Evolutionary conservation across 2,329 filamentous ascomycete species (phyloP).

Genomic region (Trichophyton rubrum): DNA sequence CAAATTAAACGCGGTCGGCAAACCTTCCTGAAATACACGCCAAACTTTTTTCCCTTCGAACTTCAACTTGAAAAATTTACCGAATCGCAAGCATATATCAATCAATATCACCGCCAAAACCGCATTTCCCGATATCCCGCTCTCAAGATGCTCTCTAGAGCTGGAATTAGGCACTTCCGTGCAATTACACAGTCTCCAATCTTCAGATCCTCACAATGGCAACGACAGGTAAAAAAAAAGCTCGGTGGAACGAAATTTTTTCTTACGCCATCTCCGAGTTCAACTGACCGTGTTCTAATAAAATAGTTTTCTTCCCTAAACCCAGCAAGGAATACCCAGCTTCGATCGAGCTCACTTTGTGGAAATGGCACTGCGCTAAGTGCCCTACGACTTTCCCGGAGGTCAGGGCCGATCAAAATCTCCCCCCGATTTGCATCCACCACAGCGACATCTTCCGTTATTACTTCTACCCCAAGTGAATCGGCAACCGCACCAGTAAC

Average conservation of each 20-base stretch:
- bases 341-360: background rate
- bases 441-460: slow-evolving; percentile 17
- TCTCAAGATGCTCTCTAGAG: slow-evolving; percentile 43
- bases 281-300: background rate
- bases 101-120: background rate
- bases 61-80: background rate
- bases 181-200: slow-evolving; percentile 30
- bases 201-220: slow-evolving; percentile 20
- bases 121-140: background rate
- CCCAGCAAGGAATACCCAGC: slow-evolving; percentile 5
- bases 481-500: slow-evolving; percentile 10
- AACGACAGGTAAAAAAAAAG: slow-evolving; percentile 23
- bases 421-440: slow-evolving; percentile 26
- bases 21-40: background rate
- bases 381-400: background rate
- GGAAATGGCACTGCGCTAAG: slow-evolving; percentile 1
- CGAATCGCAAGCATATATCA: background rate
- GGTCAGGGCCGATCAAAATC: slow-evolving; percentile 6
- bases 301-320: slow-evolving; percentile 13
- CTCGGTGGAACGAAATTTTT: background rate
- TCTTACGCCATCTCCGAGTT: background rate
- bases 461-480: slow-evolving; percentile 10
- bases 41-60: background rate
- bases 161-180: slow-evolving; percentile 39
- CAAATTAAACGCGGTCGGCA: background rate